Evolutionary conservation across 371 early-diverging fungal genomes (phyloP), one percentile per base, ranked within the genome.

Genomic region (Parasitella parasitica): DNA sequence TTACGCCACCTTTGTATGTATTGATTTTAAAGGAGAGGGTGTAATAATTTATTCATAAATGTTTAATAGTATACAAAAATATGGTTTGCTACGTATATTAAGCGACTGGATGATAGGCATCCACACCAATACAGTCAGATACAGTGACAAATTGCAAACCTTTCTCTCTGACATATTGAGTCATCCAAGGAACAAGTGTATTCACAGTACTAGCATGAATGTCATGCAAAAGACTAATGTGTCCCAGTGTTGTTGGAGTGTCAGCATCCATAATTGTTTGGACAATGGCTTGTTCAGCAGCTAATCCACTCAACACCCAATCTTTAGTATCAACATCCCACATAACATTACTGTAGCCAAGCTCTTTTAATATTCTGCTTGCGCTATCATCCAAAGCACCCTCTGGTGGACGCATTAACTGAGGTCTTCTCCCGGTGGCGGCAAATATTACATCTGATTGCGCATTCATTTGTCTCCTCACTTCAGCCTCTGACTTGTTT

Each of bases 121-220:
- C 15, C 6, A 57, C 54, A 38, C 68, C 68, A 8, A 73, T 55
- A 57, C 80, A 79, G 22, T 50, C 50, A 50, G 50, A 50, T 11
- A 50, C 20, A 70, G 76, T 71, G 35, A 64, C 70, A 39, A 73
- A 66, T 30, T 53, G 54, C 20, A 67, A 65, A 6, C 65, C 66
- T 63, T 73, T 76, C 24, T 28, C 37, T 54, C 57, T 54, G 38
- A 82, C 67, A 18, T 70, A 67, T 9, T 71, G 59, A 39, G 75
- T 80, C 24, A 78, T 65, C 51, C 59, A 59, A 20, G 66, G 73
- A 20, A 70, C 67, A 36, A 78, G 57, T 35, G 64, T 38, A 6
- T 71, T 69, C 26, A 73, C 81, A 6, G 79, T 75, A 54, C 71
- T 71, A 57, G 67, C 35, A 63, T 78, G 72, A 52, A 80, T 76